phyloP scores from a whole-genome alignment of 345 rosid genomes.

The Raphanus raphanistrum region DNA sequence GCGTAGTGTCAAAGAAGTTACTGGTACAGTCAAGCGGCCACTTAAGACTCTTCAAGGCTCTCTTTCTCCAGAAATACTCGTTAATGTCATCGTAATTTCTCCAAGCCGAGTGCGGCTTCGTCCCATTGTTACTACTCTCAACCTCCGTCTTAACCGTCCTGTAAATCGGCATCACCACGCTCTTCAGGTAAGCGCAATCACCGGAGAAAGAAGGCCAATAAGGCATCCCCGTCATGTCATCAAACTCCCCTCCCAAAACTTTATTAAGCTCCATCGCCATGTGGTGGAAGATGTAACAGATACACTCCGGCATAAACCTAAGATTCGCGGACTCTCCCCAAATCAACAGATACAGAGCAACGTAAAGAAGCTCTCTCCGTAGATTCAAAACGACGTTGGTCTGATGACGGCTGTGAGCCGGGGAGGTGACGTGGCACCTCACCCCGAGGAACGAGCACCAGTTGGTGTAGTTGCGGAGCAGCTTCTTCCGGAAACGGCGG shows the following conservation, averaged over 20 bases:
- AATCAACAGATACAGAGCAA: conserved; percentile 64
- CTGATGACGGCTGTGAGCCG: conserved; percentile 35
- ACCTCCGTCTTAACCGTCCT: conserved; percentile 75
- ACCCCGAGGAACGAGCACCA: conserved; percentile 75
- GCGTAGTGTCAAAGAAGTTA: conserved; percentile 64
- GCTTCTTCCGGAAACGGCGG: conserved; percentile 57
- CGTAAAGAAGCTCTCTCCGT: conserved; percentile 72
- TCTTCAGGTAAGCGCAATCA: conserved; percentile 64
- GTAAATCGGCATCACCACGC: conserved; percentile 81
- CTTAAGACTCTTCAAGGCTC: conserved; percentile 79
- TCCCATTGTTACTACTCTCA: conserved; percentile 78
- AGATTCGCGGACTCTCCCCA: conserved; percentile 96
- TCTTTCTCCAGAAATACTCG: conserved; percentile 93
- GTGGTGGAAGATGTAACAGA: conserved; percentile 80
- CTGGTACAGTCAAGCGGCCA: conserved; percentile 85
- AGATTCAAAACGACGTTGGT: conserved; percentile 36
- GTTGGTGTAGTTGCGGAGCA: conserved; percentile 61
- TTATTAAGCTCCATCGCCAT: conserved; percentile 94
- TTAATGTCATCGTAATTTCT: conserved; percentile 91
- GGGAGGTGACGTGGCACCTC: conserved; percentile 44
- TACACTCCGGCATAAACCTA: conserved; percentile 85
- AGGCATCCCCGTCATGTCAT: conserved; percentile 88
- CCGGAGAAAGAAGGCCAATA: conserved; percentile 79
- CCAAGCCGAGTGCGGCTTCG: conserved; percentile 95
- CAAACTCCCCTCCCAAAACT: conserved; percentile 75